Conservation (phyloP, 495 filamentous ascomycete genomes). For the Talaromyces stipitatus region DNA sequence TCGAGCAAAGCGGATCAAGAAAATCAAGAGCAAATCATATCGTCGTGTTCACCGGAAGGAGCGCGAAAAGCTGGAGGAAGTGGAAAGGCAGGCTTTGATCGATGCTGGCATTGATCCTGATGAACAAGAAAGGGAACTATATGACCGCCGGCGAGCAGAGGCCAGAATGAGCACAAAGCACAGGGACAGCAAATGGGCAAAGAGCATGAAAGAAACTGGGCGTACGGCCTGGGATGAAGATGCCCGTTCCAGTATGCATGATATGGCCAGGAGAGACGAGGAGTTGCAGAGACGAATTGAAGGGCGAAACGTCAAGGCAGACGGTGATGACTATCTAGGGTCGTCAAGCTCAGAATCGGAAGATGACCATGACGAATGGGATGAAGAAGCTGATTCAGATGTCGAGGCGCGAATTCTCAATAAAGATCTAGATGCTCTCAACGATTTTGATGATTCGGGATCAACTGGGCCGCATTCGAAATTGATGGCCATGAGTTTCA, state of each 20-base stretch:
- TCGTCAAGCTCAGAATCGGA: conserved; percentile 47
- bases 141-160: conserved; percentile 72
- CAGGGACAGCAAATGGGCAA: conserved; percentile 91
- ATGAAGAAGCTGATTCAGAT: conserved; percentile 45
- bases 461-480: conserved; percentile 38
- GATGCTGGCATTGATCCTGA: conserved; percentile 60
- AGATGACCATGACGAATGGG: conserved; percentile 50
- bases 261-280: conserved; percentile 79
- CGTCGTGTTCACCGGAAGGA: conserved; percentile 87
- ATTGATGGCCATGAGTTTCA: conserved; percentile 77
- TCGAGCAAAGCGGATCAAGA: conserved; percentile 86
- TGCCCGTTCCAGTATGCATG: conserved; percentile 64
- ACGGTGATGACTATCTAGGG: conserved; percentile 39
- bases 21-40: conserved; percentile 95
- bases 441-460: conserved; percentile 23
- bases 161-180: conserved; percentile 87
- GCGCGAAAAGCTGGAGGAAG: conserved; percentile 60
- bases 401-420: conserved; percentile 45
- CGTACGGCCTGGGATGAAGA: conserved; percentile 79
- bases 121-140: conserved; percentile 72
- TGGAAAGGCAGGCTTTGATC: conserved; percentile 59
- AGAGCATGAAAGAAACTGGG: conserved; percentile 71
- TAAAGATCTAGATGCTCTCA: conserved; percentile 50
- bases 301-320: conserved; percentile 55
- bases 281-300: conserved; percentile 77